Evolutionary conservation across 306 rosid species (phyloP).

Genomic region (Calophaca sinica): DNA sequence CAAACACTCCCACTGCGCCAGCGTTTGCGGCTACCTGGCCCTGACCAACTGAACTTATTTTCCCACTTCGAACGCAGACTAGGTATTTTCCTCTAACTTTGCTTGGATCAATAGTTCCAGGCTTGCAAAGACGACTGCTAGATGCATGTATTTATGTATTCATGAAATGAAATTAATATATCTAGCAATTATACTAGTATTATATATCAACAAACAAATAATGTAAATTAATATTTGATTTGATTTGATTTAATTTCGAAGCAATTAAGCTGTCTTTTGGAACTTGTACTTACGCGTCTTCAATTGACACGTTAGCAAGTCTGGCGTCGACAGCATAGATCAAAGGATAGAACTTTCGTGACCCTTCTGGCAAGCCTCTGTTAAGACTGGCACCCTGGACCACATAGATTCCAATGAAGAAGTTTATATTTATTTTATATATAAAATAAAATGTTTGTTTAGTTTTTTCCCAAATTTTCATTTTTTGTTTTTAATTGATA

Average conservation of each 20-base stretch:
- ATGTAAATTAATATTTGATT: too few species aligned
- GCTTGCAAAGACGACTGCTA: slow-evolving; percentile 43
- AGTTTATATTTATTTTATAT: too few species aligned
- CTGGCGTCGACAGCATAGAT: slow-evolving; percentile 51
- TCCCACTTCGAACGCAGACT: slow-evolving; percentile 53
- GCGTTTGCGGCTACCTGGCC: slow-evolving; percentile 48
- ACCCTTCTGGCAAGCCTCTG: slow-evolving; percentile 31
- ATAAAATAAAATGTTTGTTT: too few species aligned
- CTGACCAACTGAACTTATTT: slow-evolving; percentile 43
- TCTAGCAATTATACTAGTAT: too few species aligned
- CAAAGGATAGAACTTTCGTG: slow-evolving; percentile 46
- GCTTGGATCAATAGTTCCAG: slow-evolving; percentile 43
- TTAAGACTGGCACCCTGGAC: slow-evolving; percentile 69
- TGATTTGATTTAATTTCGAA: too few species aligned
- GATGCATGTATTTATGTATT: background rate
- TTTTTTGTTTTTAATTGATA: too few species aligned
- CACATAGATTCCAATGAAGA: too few species aligned
- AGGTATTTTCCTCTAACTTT: slow-evolving; percentile 41
- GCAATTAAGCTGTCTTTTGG: too few species aligned
- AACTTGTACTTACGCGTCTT: slow-evolving; percentile 51
- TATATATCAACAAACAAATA: too few species aligned
- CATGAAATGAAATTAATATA: too few species aligned
- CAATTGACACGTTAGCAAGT: slow-evolving; percentile 24
- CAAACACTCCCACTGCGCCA: slow-evolving; percentile 64
- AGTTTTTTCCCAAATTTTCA: too few species aligned